phyloP scores from a whole-genome alignment of 495 filamentous ascomycete species.

The Neurospora tetrasperma region DNA sequence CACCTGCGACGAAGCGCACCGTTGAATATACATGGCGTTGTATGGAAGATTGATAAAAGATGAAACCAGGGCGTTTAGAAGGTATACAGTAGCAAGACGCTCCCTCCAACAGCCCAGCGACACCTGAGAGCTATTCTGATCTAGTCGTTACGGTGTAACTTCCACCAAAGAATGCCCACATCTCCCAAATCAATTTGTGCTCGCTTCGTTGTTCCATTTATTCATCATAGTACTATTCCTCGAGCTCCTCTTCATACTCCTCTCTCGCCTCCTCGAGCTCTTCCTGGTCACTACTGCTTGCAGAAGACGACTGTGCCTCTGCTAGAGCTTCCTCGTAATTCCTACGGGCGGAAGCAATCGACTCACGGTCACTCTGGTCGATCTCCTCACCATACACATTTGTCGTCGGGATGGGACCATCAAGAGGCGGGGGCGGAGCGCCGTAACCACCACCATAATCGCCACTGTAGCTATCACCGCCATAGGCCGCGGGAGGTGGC shows the following conservation, averaged over 20 bases:
- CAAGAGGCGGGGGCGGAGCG: conserved; percentile 12
- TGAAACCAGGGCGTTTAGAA: background rate
- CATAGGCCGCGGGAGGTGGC: conserved; percentile 13
- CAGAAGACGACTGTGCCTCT: conserved; percentile 23
- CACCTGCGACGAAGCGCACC: background rate
- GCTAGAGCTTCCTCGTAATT: conserved; percentile 30
- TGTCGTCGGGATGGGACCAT: conserved; percentile 9
- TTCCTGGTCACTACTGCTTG: conserved; percentile 34
- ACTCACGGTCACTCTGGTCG: conserved; percentile 30
- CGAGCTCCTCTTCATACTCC: conserved; percentile 39
- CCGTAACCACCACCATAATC: conserved; percentile 17
- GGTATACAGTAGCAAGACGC: background rate
- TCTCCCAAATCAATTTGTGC: background rate
- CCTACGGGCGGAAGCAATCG: conserved; percentile 27
- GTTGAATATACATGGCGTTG: too few relatives aligned
- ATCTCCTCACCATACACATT: conserved; percentile 30
- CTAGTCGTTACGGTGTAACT: background rate
- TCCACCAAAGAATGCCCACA: background rate
- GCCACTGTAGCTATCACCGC: conserved; percentile 15
- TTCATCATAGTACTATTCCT: conserved; percentile 39
- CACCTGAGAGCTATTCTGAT: background rate
- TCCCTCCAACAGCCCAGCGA: background rate
- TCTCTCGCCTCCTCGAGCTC: conserved; percentile 34
- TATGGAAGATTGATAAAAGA: background rate
- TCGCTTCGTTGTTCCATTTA: background rate